Evolutionary conservation across 805 yeast species (phyloP).

Genomic region (Wickerhamiella spandovensis): DNA sequence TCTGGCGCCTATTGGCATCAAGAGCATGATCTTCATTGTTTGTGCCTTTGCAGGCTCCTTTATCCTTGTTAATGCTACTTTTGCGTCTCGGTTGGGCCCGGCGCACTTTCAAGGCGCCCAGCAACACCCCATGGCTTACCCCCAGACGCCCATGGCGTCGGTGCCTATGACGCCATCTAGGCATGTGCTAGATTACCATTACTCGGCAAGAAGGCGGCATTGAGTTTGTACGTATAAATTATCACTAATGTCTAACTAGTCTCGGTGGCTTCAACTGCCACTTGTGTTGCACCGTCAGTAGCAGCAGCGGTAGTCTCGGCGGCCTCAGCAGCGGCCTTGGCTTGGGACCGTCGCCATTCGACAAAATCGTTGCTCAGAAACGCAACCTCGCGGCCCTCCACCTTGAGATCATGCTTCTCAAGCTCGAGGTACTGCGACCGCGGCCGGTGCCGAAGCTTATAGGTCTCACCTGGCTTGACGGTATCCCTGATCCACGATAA

Average conservation of each 20-base stretch:
- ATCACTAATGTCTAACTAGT: not conserved
- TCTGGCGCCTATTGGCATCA: slow-evolving; percentile 55
- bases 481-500: slow-evolving; percentile 58
- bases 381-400: slow-evolving; percentile 13
- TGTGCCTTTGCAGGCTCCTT: slow-evolving; percentile 21
- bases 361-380: slow-evolving; percentile 17
- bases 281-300: no score
- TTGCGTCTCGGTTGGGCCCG: slow-evolving; percentile 18
- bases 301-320: no score
- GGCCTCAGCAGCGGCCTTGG: not conserved
- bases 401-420: slow-evolving; percentile 3
- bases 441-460: slow-evolving; percentile 9
- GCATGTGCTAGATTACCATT: not conserved
- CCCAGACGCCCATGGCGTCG: not conserved
- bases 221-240: not conserved
- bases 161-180: not conserved
- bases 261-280: no score
- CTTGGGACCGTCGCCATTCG: slow-evolving; percentile 12
- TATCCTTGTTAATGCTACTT: slow-evolving; percentile 20
- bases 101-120: not conserved
- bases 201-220: not conserved
- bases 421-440: slow-evolving; percentile 10
- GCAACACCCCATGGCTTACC: not conserved
- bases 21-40: slow-evolving; percentile 35
- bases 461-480: slow-evolving; percentile 39